Percentiles rank a stretch among this genome's conserved stretches.
These are phyloP conservation scores for Paecilomyces formosus DNA, from an alignment of 2,329 filamentous ascomycete genomes.

Conservation along the genomic window DNA sequence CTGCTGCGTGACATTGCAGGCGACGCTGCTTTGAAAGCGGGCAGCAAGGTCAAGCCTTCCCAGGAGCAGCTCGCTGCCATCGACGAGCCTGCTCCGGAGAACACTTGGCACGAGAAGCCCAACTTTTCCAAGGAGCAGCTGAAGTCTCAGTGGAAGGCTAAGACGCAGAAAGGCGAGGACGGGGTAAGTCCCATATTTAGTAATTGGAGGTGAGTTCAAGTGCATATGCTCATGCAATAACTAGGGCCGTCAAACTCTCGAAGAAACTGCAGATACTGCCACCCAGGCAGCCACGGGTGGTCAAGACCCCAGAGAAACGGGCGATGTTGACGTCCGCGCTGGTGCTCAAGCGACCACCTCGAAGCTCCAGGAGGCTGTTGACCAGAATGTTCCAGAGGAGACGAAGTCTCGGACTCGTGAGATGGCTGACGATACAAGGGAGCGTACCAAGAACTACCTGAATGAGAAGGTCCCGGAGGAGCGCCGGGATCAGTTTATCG, in stretches of 20 bases:
- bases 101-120: constrained; percentile 87
- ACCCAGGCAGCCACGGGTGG: constrained; percentile 44
- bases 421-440: constrained; percentile 8
- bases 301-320: constrained; percentile 38
- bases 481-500: constrained; percentile 85
- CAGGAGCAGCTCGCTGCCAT: constrained; percentile 71
- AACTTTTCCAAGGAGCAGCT: constrained; percentile 63
- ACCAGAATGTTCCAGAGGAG: constrained; percentile 60
- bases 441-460: constrained; percentile 63
- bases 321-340: constrained; percentile 46
- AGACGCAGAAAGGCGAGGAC: constrained; percentile 50
- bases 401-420: constrained; percentile 25
- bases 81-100: constrained; percentile 78
- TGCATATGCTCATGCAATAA: constrained; percentile 1
- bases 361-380: constrained; percentile 46
- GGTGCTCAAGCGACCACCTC: constrained; percentile 27
- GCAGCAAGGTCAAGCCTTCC: constrained; percentile 65
- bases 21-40: constrained; percentile 76
- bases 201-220: constrained; percentile 8
- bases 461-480: constrained; percentile 83
- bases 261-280: constrained; percentile 50
- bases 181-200: constrained; percentile 29
- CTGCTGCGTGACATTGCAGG: constrained; percentile 85
- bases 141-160: constrained; percentile 59
- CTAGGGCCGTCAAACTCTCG: constrained; percentile 41